A percentile compares a stretch with the other conserved stretches of the same genome.
Conservation (phyloP, 2,329 filamentous ascomycete species). For the Exophiala phaeomuriformis region DNA sequence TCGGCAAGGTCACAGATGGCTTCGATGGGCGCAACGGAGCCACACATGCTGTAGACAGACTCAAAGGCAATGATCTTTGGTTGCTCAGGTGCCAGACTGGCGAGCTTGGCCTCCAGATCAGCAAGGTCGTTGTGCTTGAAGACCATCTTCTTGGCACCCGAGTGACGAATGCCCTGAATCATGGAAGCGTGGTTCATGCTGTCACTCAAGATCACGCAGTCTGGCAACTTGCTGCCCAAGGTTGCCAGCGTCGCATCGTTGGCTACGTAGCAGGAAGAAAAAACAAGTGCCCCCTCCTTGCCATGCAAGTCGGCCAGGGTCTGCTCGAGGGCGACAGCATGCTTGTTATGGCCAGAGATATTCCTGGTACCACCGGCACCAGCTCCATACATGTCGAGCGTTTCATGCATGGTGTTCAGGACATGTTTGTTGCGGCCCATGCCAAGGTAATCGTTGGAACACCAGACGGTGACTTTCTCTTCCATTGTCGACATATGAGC, state of each 20-base stretch:
- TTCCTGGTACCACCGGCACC: constrained; percentile 94
- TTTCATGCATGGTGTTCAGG: constrained; percentile 86
- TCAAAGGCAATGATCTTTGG: constrained; percentile 99
- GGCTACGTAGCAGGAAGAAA: constrained; percentile 95
- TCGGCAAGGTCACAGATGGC: constrained; percentile 93
- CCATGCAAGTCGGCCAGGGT: constrained; percentile 81
- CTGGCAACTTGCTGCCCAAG: constrained; percentile 89
- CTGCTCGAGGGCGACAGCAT: constrained; percentile 76
- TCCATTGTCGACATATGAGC: constrained; percentile 80
- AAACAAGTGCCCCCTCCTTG: constrained; percentile 87
- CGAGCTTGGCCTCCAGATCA: constrained; percentile 86
- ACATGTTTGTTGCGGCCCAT: constrained; percentile 92
- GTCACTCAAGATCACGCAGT: constrained; percentile 96
- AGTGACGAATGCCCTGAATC: constrained; percentile 98
- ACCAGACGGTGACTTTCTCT: constrained; percentile 94
- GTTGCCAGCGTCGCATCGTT: constrained; percentile 96
- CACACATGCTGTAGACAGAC: constrained; percentile 99
- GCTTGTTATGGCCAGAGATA: constrained; percentile 95
- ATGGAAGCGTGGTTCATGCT: constrained; percentile 97
- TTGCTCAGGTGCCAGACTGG: constrained; percentile 71
- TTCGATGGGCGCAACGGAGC: constrained; percentile 90
- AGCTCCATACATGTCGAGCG: constrained; percentile 86
- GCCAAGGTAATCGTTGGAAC: constrained; percentile 96
- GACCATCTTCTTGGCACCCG: constrained; percentile 91
- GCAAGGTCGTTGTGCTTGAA: constrained; percentile 98